Base-by-base conservation (phyloP, 1,284 basidiomycete genomes). In the Earliella scabrosa region DNA sequence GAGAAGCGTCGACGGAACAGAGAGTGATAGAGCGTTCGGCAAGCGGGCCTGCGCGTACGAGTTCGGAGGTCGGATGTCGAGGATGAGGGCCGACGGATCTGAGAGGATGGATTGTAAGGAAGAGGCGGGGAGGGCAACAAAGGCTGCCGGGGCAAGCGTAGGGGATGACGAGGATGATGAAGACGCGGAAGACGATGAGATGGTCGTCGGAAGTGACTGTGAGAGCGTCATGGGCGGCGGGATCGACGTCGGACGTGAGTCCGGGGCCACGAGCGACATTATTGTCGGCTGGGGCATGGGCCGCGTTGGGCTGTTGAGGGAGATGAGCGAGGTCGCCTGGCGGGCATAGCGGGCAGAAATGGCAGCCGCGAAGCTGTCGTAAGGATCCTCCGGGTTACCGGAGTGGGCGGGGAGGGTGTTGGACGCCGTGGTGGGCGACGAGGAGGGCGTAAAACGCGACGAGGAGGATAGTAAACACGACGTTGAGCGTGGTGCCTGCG, bases 1-100 rank as follows among this genome's bases (percentile, higher is more conserved):
- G 67, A 99, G 88, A 24, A 98, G 85, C 0, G 96, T 98, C 4
- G 95, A 95, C 0, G 96, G 96, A 4, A 97, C 92, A 44, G 93
- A 93, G 54, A 98, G 83, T 39, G 93, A 94, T 59, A 97, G 79
- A n/a, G 95, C 89, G 39, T 76, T 67, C 27, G 81, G 81, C 27
- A 96, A 64, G 48, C 93, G 88, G 11, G 86, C 87, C 14, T 79
- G 69, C 1, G 82, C 73, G 68, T 85, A 90, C 6, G 88, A 82
- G 11, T 87, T 88, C 70, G 93, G 90, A 1, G 95, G 87, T 0
- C 96, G 87, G 53, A 98, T 90, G 74, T 98, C 96, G 73, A 98
- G 80, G 59, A 97, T 68, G 60, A 92, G 80, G 10, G 72, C 45
- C 54, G 67, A 41, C 14, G 70, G 60, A 59, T 77, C 73, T 0